Evolutionary conservation across 2,329 filamentous ascomycete species (phyloP).

Genomic region (Sporothrix globosa): DNA sequence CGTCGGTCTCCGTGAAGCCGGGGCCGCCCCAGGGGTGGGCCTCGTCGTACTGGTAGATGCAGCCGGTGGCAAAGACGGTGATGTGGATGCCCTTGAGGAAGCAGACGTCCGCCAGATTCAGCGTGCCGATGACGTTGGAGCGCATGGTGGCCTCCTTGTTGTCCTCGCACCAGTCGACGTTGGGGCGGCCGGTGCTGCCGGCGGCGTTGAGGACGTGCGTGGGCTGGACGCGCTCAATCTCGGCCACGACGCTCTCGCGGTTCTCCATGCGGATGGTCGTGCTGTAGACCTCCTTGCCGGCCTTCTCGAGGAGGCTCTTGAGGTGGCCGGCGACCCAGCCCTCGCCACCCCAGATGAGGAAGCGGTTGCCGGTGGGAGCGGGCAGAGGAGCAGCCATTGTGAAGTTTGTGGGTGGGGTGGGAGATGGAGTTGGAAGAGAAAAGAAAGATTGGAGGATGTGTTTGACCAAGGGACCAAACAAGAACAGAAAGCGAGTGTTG

Average conservation of each 20-base stretch:
- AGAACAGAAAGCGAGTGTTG: constrained; percentile 18
- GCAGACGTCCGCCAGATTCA: constrained; percentile 66
- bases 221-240: constrained; percentile 62
- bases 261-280: constrained; percentile 69
- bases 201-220: constrained; percentile 70
- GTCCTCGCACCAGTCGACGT: constrained; percentile 73
- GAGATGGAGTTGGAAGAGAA: neutral
- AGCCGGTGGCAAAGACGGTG: constrained; percentile 69
- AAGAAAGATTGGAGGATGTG: too few relatives aligned
- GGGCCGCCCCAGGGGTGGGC: constrained; percentile 62
- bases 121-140: constrained; percentile 67
- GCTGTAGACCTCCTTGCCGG: constrained; percentile 63
- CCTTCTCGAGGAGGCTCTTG: constrained; percentile 58
- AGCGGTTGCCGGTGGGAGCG: constrained; percentile 46
- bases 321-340: constrained; percentile 68
- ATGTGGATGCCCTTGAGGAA: constrained; percentile 61
- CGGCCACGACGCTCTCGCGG: constrained; percentile 58
- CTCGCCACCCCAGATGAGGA: constrained; percentile 66
- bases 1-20: constrained; percentile 64
- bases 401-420: neutral
- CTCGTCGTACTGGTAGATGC: constrained; percentile 67
- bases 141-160: constrained; percentile 69
- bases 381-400: constrained; percentile 37
- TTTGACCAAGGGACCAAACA: neutral
- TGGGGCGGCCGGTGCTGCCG: constrained; percentile 67